Conservation (phyloP, 345 rosid species). For the Citrus trifoliata region DNA sequence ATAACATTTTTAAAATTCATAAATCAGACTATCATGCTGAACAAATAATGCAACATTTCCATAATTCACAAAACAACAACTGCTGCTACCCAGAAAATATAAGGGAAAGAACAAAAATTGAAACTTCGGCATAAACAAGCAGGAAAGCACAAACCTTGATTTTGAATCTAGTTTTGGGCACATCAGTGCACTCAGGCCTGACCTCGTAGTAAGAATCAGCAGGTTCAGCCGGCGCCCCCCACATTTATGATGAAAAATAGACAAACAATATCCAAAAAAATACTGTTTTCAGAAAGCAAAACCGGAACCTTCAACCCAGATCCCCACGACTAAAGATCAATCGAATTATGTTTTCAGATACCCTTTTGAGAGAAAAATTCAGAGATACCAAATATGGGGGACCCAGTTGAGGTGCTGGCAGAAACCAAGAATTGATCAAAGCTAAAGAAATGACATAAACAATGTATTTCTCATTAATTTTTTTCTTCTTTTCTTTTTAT, state of each 20-base stretch:
- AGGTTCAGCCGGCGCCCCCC: constrained; percentile 62
- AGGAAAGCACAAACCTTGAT: constrained; percentile 60
- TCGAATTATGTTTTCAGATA: background rate
- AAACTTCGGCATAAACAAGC: background rate
- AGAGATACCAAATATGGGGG: background rate
- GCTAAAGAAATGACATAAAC: constrained; percentile 1
- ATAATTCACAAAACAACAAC: background rate
- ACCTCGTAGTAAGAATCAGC: constrained; percentile 91
- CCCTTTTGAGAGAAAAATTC: constrained; percentile 2
- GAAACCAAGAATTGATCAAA: background rate
- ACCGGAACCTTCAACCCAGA: background rate
- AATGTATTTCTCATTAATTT: background rate
- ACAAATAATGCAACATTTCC: constrained; percentile 5
- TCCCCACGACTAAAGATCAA: constrained; percentile 5
- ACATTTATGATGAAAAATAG: constrained; percentile 46
- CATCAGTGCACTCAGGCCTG: constrained; percentile 91
- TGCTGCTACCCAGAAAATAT: background rate
- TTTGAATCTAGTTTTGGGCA: constrained; percentile 82
- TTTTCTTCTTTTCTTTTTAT: background rate
- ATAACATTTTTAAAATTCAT: background rate
- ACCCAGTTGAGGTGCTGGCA: constrained; percentile 1
- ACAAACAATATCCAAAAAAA: background rate
- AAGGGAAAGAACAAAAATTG: background rate
- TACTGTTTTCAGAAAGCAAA: background rate
- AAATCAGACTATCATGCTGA: background rate